Evolutionary conservation across 2,329 filamentous ascomycete species (phyloP).

Genomic region (Fonsecaea pugnacius): DNA sequence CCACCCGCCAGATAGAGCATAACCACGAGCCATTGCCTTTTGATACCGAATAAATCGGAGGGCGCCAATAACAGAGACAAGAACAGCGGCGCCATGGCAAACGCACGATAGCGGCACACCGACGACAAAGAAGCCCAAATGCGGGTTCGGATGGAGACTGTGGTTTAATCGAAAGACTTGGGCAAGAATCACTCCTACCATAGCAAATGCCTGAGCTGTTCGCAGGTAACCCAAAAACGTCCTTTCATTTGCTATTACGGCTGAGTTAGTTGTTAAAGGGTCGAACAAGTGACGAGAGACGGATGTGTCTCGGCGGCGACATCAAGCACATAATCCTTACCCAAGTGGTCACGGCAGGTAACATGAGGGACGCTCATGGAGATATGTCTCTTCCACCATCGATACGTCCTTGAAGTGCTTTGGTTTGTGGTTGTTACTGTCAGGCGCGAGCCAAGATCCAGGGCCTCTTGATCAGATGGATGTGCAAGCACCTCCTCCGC

Average conservation of each 20-base stretch:
- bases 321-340: constrained; percentile 20
- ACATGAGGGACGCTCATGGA: constrained; percentile 32
- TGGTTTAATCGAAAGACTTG: constrained; percentile 33
- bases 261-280: background rate
- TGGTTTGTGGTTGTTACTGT: constrained; percentile 17
- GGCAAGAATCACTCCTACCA: constrained; percentile 33
- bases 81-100: constrained; percentile 55
- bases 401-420: constrained; percentile 12
- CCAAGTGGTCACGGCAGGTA: constrained; percentile 35
- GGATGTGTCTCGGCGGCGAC: background rate
- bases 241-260: constrained; percentile 33
- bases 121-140: constrained; percentile 35
- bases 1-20: constrained; percentile 34
- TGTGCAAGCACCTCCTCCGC: constrained; percentile 20
- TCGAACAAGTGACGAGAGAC: background rate
- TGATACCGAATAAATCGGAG: constrained; percentile 62
- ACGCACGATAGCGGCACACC: constrained; percentile 42
- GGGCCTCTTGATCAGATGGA: constrained; percentile 32
- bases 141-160: constrained; percentile 25
- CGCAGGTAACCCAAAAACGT: constrained; percentile 35
- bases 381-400: constrained; percentile 32
- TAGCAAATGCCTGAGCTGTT: constrained; percentile 34
- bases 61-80: constrained; percentile 54
- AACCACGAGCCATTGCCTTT: constrained; percentile 49
- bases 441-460: constrained; percentile 26